Percentiles rank a stretch among this genome's conserved stretches.
phyloP scores from a whole-genome alignment of 495 filamentous ascomycete genomes.

The Bombardia bombarda region DNA sequence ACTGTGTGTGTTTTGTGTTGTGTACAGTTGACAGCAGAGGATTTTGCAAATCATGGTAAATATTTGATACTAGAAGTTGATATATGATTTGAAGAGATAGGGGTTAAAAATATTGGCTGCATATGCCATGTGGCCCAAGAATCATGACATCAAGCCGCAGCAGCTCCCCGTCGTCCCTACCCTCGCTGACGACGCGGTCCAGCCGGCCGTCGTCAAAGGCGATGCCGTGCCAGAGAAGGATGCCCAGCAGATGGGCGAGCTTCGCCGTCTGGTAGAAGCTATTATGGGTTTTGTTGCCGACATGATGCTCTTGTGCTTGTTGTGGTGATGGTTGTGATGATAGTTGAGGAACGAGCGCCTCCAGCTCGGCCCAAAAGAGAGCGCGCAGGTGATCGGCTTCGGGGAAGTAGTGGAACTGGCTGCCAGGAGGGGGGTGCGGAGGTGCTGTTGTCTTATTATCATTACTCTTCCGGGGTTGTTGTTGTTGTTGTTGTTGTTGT shows the following conservation, averaged over 20 bases:
- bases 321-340: neutral
- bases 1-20: no score
- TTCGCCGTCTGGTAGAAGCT: constrained; percentile 20
- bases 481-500: neutral
- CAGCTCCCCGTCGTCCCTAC: constrained; percentile 2
- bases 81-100: no score
- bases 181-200: constrained; percentile 2
- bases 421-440: constrained; percentile 7
- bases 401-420: constrained; percentile 32
- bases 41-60: no score
- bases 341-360: constrained; percentile 17
- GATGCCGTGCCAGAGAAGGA: constrained; percentile 53
- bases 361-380: constrained; percentile 41
- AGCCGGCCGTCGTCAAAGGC: constrained; percentile 41
- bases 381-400: constrained; percentile 30
- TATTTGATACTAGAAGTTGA: no score
- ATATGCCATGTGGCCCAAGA: no score
- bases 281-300: no score
- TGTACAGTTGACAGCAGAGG: no score
- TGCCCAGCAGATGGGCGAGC: constrained; percentile 40
- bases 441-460: constrained; percentile 10
- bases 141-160: constrained; percentile 4
- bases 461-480: neutral
- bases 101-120: no score
- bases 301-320: no score